Percentiles rank a stretch among this genome's conserved stretches.
These are phyloP conservation scores for Sarocladium kiliense DNA, from an alignment of 2,329 filamentous ascomycete species.

Conservation along the genomic window DNA sequence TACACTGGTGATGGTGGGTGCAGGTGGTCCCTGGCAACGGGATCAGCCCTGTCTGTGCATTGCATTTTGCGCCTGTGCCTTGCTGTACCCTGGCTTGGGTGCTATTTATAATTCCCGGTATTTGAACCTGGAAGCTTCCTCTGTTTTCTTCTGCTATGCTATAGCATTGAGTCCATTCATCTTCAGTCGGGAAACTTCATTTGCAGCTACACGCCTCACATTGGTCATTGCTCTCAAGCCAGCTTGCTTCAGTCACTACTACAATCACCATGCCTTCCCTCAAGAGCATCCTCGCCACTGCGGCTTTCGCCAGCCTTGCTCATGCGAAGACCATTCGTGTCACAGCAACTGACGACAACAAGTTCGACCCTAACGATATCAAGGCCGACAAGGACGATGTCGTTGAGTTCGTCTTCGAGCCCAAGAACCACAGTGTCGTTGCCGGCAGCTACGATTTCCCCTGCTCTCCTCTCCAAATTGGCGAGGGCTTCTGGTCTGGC, in stretches of 20 bases:
- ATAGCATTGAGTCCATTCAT: background rate
- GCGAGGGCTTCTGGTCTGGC: constrained; percentile 33
- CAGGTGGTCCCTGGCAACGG: background rate
- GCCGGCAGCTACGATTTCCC: constrained; percentile 28
- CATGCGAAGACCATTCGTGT: constrained; percentile 28
- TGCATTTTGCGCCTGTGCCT: background rate
- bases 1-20: background rate
- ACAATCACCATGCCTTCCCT: constrained; percentile 22
- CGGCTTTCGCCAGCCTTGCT: constrained; percentile 19
- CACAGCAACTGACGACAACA: constrained; percentile 25
- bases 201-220: too few species aligned
- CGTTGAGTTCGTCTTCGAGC: constrained; percentile 31
- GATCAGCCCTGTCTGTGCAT: background rate
- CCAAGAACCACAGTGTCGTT: constrained; percentile 33
- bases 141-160: background rate
- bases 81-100: background rate
- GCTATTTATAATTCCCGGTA: background rate
- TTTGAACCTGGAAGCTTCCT: background rate
- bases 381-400: constrained; percentile 27
- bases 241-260: background rate
- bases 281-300: constrained; percentile 19
- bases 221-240: background rate
- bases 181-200: background rate
- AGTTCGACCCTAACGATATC: constrained; percentile 27
- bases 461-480: constrained; percentile 26